These are phyloP conservation scores for Lagenidium sp. DNA, from an alignment of 352 stramenopile genomes.

Conservation along the genomic window DNA sequence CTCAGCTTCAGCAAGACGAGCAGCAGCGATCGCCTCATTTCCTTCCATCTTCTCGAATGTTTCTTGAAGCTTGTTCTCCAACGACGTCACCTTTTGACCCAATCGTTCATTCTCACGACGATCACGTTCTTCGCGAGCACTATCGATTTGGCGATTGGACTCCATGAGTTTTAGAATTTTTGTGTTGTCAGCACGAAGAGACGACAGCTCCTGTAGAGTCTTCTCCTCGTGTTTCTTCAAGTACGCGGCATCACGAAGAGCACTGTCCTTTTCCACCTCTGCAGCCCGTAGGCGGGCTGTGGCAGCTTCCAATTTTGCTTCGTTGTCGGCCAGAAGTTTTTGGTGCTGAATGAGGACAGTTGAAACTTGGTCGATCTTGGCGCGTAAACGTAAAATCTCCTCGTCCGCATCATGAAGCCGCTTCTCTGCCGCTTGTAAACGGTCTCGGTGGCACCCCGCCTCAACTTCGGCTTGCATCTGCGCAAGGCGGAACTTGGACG, in stretches of 20 bases:
- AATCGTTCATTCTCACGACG: slow-evolving; percentile 35
- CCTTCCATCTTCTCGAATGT: slow-evolving; percentile 53
- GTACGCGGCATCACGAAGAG: slow-evolving; percentile 31
- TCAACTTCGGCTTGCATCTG: slow-evolving; percentile 72
- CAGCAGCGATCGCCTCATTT: slow-evolving; percentile 36
- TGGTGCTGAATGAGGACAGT: slow-evolving; percentile 57
- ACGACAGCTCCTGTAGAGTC: slow-evolving; percentile 41
- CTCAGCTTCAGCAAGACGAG: slow-evolving; percentile 32
- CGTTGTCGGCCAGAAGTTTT: slow-evolving; percentile 37
- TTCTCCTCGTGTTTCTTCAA: slow-evolving; percentile 59
- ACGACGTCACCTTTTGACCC: slow-evolving; percentile 26
- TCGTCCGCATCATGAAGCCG: slow-evolving; percentile 46
- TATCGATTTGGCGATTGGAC: slow-evolving; percentile 56
- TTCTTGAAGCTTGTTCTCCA: slow-evolving; percentile 54
- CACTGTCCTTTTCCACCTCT: slow-evolving; percentile 37
- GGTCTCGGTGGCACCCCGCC: slow-evolving; percentile 50
- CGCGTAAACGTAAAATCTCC: slow-evolving; percentile 49
- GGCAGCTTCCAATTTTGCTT: slow-evolving; percentile 48
- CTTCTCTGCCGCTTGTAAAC: slow-evolving; percentile 42
- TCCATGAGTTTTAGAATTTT: slow-evolving; percentile 79
- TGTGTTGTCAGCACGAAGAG: slow-evolving; percentile 61
- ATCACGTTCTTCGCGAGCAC: slow-evolving; percentile 43
- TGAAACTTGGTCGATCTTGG: slow-evolving; percentile 51
- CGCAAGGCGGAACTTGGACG: slow-evolving; percentile 32
- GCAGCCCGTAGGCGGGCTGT: slow-evolving; percentile 27